Conservation (phyloP, 495 filamentous ascomycete genomes). For the Aspergillus olivimuriae region DNA sequence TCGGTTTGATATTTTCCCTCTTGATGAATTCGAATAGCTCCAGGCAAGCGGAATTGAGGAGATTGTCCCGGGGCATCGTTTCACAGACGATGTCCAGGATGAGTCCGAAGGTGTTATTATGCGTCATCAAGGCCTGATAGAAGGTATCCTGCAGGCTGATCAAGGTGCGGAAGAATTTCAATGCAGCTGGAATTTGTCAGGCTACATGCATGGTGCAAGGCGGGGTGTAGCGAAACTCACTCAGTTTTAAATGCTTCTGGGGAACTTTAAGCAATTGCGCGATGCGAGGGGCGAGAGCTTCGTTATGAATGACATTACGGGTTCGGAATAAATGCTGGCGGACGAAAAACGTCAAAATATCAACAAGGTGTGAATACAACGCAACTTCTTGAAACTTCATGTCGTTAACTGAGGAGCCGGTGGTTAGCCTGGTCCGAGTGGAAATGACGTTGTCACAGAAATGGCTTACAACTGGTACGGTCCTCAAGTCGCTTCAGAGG, state of each 20-base stretch:
- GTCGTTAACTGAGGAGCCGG: conserved; percentile 44
- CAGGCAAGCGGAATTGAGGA: conserved; percentile 91
- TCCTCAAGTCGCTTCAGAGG: conserved; percentile 78
- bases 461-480: conserved; percentile 48
- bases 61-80: conserved; percentile 93
- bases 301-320: conserved; percentile 79
- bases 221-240: conserved; percentile 40
- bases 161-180: conserved; percentile 91
- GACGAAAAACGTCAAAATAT: conserved; percentile 92
- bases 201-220: neutral
- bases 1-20: conserved; percentile 72
- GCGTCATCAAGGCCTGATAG: conserved; percentile 80
- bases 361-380: conserved; percentile 83
- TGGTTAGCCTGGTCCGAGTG: conserved; percentile 11
- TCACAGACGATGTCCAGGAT: conserved; percentile 83
- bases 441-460: neutral
- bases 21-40: conserved; percentile 93
- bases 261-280: conserved; percentile 77
- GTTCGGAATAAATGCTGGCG: conserved; percentile 80
- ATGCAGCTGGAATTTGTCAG: conserved; percentile 57
- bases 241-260: conserved; percentile 90
- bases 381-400: conserved; percentile 76
- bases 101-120: conserved; percentile 76
- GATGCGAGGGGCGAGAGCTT: conserved; percentile 73
- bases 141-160: conserved; percentile 86